Evolutionary conservation across 2,329 filamentous ascomycete species (phyloP), one percentile per base, ranked within the genome.

Genomic region (Sporothrix pallida): DNA sequence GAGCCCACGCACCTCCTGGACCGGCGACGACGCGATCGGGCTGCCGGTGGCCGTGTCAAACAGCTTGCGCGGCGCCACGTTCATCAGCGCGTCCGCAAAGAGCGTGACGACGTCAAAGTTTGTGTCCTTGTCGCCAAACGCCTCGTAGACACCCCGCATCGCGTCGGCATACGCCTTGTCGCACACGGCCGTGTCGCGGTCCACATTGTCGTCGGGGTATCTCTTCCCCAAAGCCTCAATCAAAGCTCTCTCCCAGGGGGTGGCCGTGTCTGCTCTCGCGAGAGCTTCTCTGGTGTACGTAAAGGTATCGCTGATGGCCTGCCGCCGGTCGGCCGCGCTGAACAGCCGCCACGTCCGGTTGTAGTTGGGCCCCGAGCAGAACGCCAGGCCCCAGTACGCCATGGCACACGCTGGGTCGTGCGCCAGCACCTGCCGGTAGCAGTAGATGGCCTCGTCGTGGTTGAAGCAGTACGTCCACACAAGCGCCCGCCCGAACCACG

Each of bases 341-440:
- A 94, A 93, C 31, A 89, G 85, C 42, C 89, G 87, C 93, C 93
- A 94, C 0, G 92, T 90, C 78, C 94, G 93, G 82, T 95, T 88
- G 80, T 90, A 90, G 78, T 95, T 94, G 3, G 93, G 92, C 0
- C 92, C 93, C 0, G 92, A 82, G 1, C 90, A 85, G 79, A 92
- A 94, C 0, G 92, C 90, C 4, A 92, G 81, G 0, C 91, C 91
- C 91, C 91, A 93, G 77, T 91, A 87, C 2, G 89, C 90, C 84
- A 93, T 89, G 44, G 87, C 85, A 73, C 88, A 92, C 1, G 80
- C 75, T 0, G 81, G 75, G 75, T 93, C 91, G 65, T 83, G 79
- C 0, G 80, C 79, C 46, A 89, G 85, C n/a, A 89, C 90, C 9
- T 83, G 82, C 77, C 89, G 83, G 77, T 93, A 93, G 81, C 91